Evolutionary conservation across 345 rosid genomes (phyloP).

Genomic region (Euphorbia lathyris): DNA sequence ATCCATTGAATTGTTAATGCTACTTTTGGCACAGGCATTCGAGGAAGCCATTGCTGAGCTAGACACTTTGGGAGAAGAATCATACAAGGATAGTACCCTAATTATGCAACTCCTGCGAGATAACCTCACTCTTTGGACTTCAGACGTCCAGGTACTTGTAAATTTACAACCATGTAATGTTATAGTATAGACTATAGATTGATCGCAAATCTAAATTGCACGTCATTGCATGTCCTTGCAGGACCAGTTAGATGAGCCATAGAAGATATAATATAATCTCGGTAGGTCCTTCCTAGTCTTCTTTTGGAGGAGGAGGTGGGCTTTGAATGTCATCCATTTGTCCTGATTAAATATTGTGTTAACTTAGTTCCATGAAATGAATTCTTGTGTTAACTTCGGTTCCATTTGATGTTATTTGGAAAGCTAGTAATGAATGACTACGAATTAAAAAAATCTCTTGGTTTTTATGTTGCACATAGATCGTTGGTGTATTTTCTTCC

Average conservation of each 20-base stretch:
- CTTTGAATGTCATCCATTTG: slow-evolving; percentile 57
- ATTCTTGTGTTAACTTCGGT: too few species aligned
- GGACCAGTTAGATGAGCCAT: slow-evolving; percentile 81
- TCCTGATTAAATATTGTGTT: slow-evolving; percentile 31
- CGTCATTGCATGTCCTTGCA: slow-evolving; percentile 25
- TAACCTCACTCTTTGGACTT: slow-evolving; percentile 97
- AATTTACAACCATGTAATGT: too few species aligned
- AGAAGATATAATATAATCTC: slow-evolving; percentile 23
- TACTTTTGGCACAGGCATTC: slow-evolving; percentile 52
- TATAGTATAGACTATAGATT: neutral
- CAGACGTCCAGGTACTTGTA: slow-evolving; percentile 70
- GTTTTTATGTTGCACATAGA: too few species aligned
- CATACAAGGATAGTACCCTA: slow-evolving; percentile 99
- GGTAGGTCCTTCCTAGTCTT: slow-evolving; percentile 41
- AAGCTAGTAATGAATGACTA: too few species aligned
- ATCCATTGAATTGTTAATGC: neutral
- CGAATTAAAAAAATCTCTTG: too few species aligned
- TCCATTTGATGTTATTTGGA: too few species aligned
- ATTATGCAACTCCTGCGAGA: slow-evolving; percentile 95
- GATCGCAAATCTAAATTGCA: neutral
- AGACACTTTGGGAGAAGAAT: slow-evolving; percentile 88
- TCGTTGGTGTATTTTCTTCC: too few species aligned
- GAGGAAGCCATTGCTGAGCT: slow-evolving; percentile 97
- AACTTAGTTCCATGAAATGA: neutral
- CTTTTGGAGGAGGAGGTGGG: slow-evolving; percentile 59